A percentile compares a stretch with the other conserved stretches of the same genome.
phyloP scores from a whole-genome alignment of 2,329 filamentous ascomycete species.

The Seiridium cupressi region DNA sequence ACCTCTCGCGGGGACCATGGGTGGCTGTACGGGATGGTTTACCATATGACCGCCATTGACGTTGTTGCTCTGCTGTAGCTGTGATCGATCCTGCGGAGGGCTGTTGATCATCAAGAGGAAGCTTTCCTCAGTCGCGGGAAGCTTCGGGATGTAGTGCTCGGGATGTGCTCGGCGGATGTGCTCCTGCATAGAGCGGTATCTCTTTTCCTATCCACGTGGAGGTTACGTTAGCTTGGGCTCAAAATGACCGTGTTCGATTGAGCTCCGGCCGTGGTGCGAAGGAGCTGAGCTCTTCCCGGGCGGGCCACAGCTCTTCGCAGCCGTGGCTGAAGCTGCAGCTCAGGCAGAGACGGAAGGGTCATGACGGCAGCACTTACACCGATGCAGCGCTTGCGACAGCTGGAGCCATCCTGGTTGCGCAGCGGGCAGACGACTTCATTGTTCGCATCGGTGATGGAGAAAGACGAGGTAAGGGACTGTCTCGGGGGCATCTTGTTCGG shows the following conservation, averaged over 20 bases:
- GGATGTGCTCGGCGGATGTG: slow-evolving; percentile 97
- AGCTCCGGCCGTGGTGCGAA: background rate
- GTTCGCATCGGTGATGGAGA: slow-evolving; percentile 86
- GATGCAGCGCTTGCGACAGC: slow-evolving; percentile 95
- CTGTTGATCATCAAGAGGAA: slow-evolving; percentile 95
- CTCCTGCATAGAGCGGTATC: slow-evolving; percentile 98
- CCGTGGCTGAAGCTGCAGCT: slow-evolving; percentile 2
- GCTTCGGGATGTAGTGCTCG: slow-evolving; percentile 95
- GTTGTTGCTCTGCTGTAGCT: slow-evolving; percentile 35
- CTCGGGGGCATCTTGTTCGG: slow-evolving; percentile 72
- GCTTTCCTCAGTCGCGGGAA: slow-evolving; percentile 96
- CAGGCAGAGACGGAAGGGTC: background rate
- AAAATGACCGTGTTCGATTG: background rate
- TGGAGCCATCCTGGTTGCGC: slow-evolving; percentile 92
- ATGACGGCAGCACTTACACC: slow-evolving; percentile 69
- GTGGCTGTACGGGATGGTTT: slow-evolving; percentile 11
- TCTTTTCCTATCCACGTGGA: slow-evolving; percentile 68
- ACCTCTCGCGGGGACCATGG: slow-evolving; percentile 13
- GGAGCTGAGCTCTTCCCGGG: background rate
- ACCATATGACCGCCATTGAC: slow-evolving; percentile 16
- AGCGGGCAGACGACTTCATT: slow-evolving; percentile 97
- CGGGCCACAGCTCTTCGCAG: background rate
- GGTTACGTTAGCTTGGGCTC: slow-evolving; percentile 16
- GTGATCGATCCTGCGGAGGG: slow-evolving; percentile 71
- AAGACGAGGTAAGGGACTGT: slow-evolving; percentile 82